Evolutionary conservation across 345 rosid genomes (phyloP), one percentile per base, ranked within the genome.

Genomic region (Salix viminalis): DNA sequence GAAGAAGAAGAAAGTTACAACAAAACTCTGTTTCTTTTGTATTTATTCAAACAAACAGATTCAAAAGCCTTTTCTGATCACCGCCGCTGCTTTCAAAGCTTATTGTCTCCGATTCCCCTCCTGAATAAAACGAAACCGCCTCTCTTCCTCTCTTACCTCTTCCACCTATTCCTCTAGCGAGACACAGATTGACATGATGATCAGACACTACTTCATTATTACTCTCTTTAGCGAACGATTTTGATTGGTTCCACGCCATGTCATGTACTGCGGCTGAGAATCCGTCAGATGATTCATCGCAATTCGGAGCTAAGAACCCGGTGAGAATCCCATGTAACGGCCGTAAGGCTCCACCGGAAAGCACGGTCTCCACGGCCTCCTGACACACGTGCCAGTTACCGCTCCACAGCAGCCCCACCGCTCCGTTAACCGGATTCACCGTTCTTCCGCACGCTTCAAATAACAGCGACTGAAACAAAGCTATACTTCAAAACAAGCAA

Each of bases 371-470:
- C 68, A 85, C 87, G 21, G 92, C 90, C 24, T 85, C 87, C 81
- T 86, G 79, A 14, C 90, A 89, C 78, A 85, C 75, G 32, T 85
- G 80, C 92, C 92, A 87, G 77, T 86, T 86, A 42, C 92, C 89
- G 79, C 85, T 86, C 77, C 86, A 83, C 75, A 87, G 72, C 48
- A 89, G 80, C 34, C 92, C 92, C 68, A 87, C 89, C 39, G 87
- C 89, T 73, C 92, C 92, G 67, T 85, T 85, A 14, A 89, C 89
- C 5, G 89, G 90, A 79, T 87, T 89, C 44, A 89, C 88, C 28
- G 92, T 86, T 4, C 92, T 77, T n/a, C 90, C 92, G 54, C 92
- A 89, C 14, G 90, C 90, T 79, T 89, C 92, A 37, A 80, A 87
- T 71, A 89, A 74, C 68, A 89, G 81, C 19, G 92, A 89, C 56